A percentile compares a stretch with the other conserved stretches of the same genome.
phyloP scores from a whole-genome alignment of 331 rosid genomes.

The Arachis monticola region DNA sequence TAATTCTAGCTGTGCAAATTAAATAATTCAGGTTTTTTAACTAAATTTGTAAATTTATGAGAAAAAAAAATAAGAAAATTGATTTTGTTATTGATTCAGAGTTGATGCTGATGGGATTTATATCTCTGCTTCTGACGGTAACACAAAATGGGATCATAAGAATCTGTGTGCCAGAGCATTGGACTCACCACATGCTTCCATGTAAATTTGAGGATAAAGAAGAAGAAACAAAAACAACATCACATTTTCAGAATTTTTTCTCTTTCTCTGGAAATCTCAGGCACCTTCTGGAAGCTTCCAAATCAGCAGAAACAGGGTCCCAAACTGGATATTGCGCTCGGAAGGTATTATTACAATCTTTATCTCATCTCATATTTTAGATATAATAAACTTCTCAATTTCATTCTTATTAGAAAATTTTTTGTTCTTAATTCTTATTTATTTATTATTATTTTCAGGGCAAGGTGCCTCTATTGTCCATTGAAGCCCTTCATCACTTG shows the following conservation, averaged over 20 bases:
- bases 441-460: slow-evolving; percentile 44
- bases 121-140: slow-evolving; percentile 68
- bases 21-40: too few relatives aligned
- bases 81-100: slow-evolving; percentile 39
- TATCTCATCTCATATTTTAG: too few relatives aligned
- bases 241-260: slow-evolving; percentile 53
- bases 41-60: too few relatives aligned
- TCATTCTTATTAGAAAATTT: too few relatives aligned
- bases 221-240: slow-evolving; percentile 3
- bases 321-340: slow-evolving; percentile 40
- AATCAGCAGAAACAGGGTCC: slow-evolving; percentile 14
- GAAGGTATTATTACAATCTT: slow-evolving; percentile 36
- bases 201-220: slow-evolving; percentile 35
- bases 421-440: neutral
- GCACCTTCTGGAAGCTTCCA: slow-evolving; percentile 49
- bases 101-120: slow-evolving; percentile 74
- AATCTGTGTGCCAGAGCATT: slow-evolving; percentile 50
- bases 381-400: too few relatives aligned
- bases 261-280: slow-evolving; percentile 43
- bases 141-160: slow-evolving; percentile 53
- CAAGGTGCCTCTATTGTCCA: slow-evolving; percentile 63
- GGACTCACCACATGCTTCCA: slow-evolving; percentile 59
- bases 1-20: too few relatives aligned
- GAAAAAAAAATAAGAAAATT: too few relatives aligned
- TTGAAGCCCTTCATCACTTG: slow-evolving; percentile 67